Percentiles rank a stretch among this genome's conserved stretches.
These are phyloP conservation scores for Aspergillus sojae DNA, from an alignment of 2,329 filamentous ascomycete genomes.

Conservation along the genomic window DNA sequence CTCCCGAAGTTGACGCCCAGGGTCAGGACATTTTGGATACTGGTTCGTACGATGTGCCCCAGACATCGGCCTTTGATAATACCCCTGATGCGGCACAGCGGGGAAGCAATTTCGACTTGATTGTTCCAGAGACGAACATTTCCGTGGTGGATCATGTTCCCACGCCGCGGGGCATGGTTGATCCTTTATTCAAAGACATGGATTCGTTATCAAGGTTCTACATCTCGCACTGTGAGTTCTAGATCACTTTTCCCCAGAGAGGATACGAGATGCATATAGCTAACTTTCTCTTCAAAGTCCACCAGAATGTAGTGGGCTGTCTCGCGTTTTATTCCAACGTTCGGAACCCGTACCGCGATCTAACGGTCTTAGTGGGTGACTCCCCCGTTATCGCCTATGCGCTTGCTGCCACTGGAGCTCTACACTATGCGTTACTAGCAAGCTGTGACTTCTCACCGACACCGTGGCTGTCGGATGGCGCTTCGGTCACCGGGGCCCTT, in stretches of 20 bases:
- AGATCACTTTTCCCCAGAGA: not conserved
- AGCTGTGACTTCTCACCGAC: slow-evolving; percentile 37
- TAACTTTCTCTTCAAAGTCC: slow-evolving; percentile 30
- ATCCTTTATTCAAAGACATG: slow-evolving; percentile 52
- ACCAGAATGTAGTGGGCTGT: slow-evolving; percentile 45
- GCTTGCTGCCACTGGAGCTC: slow-evolving; percentile 52
- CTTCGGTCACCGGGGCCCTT: slow-evolving; percentile 15
- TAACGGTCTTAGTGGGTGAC: slow-evolving; percentile 49
- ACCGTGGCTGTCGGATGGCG: slow-evolving; percentile 32
- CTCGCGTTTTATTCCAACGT: slow-evolving; percentile 52
- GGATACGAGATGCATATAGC: slow-evolving; percentile 8
- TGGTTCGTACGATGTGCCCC: not conserved
- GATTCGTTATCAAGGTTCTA: slow-evolving; percentile 49
- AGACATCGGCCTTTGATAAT: not conserved
- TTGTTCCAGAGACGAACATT: slow-evolving; percentile 4
- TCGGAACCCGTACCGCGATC: slow-evolving; percentile 52
- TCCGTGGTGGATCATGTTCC: slow-evolving; percentile 25
- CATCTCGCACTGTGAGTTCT: slow-evolving; percentile 46
- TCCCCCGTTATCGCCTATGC: slow-evolving; percentile 51
- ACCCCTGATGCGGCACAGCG: not conserved
- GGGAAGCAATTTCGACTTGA: not conserved
- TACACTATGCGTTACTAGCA: slow-evolving; percentile 49
- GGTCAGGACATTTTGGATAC: slow-evolving; percentile 16
- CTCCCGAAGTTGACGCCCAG: slow-evolving; percentile 1
- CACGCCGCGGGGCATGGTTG: slow-evolving; percentile 45